phyloP scores from a whole-genome alignment of 805 yeast genomes.

The Ogataea salicorniae region DNA sequence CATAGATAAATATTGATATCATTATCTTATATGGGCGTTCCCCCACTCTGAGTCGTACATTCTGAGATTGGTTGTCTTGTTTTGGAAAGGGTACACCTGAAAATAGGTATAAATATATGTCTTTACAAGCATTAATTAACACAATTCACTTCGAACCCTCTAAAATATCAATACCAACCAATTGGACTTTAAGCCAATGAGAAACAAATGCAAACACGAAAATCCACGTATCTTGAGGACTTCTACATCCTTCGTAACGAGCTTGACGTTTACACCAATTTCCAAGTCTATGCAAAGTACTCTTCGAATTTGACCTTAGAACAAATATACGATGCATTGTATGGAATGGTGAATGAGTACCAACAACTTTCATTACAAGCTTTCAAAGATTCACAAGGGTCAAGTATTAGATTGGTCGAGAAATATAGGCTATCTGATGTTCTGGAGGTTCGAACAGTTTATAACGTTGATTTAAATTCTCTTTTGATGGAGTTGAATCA shows the following conservation, averaged over 20 bases:
- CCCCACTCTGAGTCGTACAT: too few species aligned
- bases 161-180: too few species aligned
- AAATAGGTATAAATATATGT: too few species aligned
- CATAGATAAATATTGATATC: too few species aligned
- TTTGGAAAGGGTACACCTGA: too few species aligned
- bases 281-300: constrained; percentile 12
- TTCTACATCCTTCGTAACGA: constrained; percentile 5
- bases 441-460: constrained; percentile 12
- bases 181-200: too few species aligned
- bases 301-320: constrained; percentile 6
- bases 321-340: constrained; percentile 8
- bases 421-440: constrained; percentile 12
- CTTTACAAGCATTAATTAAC: too few species aligned
- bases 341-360: constrained; percentile 11
- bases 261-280: constrained; percentile 2
- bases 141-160: too few species aligned
- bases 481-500: constrained; percentile 4
- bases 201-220: constrained; percentile 2
- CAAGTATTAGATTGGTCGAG: constrained; percentile 2
- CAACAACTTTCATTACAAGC: constrained; percentile 17
- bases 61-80: too few species aligned
- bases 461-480: constrained; percentile 1
- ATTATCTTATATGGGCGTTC: too few species aligned
- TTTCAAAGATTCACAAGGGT: not conserved
- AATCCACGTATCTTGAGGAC: constrained; percentile 6